Percentiles rank a stretch among this genome's conserved stretches.
Conservation (phyloP, 2,329 filamentous ascomycete genomes). For the Diaporthe sp. region DNA sequence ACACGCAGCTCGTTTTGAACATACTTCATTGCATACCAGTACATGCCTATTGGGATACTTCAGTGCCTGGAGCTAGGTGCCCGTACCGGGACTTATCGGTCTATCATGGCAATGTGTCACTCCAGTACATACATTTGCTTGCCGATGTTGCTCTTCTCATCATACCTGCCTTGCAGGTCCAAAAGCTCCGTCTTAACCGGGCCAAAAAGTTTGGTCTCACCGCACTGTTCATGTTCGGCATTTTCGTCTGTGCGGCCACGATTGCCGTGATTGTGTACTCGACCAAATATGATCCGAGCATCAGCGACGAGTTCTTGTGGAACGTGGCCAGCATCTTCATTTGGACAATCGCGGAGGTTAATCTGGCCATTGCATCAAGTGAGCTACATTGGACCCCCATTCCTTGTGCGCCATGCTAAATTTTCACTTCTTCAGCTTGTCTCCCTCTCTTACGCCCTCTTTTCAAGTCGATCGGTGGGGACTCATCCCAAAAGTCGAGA, state of each 20-base stretch:
- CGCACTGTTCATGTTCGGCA: not conserved
- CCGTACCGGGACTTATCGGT: not conserved
- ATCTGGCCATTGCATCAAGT: slow-evolving; percentile 22
- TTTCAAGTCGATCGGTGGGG: not conserved
- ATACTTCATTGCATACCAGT: slow-evolving; percentile 17
- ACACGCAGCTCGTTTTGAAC: not conserved
- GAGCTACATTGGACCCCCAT: not conserved
- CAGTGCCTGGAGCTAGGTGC: not conserved
- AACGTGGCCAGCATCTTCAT: slow-evolving; percentile 11
- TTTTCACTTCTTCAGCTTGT: not conserved
- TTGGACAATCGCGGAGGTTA: slow-evolving; percentile 12
- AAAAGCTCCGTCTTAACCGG: slow-evolving; percentile 4
- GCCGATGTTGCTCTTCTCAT: slow-evolving; percentile 14
- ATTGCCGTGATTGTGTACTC: slow-evolving; percentile 13
- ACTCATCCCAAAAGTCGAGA: slow-evolving; percentile 6
- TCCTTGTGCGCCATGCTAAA: not conserved
- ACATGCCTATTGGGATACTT: slow-evolving; percentile 12
- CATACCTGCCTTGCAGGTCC: slow-evolving; percentile 18
- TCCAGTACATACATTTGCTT: slow-evolving; percentile 13
- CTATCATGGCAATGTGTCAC: slow-evolving; percentile 8
- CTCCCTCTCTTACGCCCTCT: slow-evolving; percentile 24
- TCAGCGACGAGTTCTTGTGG: not conserved
- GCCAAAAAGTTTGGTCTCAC: slow-evolving; percentile 18
- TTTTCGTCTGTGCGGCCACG: slow-evolving; percentile 16
- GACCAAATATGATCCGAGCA: not conserved